These are phyloP conservation scores for Colletotrichum chlorophyti DNA, from an alignment of 2,329 filamentous ascomycete species.

Conservation along the genomic window DNA sequence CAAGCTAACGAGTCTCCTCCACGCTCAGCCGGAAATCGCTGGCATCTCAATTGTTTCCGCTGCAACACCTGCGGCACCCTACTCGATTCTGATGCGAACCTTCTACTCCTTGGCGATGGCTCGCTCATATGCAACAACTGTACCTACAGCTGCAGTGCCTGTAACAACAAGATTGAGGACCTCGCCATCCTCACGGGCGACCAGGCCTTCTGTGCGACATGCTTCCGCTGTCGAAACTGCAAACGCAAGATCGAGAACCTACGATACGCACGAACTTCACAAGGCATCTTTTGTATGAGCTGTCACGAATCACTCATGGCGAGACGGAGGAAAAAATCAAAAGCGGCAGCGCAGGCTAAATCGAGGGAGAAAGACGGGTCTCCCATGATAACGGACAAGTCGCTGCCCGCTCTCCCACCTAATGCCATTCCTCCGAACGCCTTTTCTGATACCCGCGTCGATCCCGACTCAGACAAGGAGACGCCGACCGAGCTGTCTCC, in stretches of 20 bases:
- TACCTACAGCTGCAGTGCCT: conserved; percentile 97
- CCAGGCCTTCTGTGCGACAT: conserved; percentile 96
- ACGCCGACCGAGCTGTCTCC: conserved; percentile 75
- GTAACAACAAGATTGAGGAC: conserved; percentile 97
- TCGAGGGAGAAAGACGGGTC: conserved; percentile 68
- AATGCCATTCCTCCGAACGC: conserved; percentile 69
- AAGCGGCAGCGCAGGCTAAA: conserved; percentile 68
- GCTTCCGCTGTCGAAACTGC: conserved; percentile 97
- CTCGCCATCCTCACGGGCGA: conserved; percentile 96
- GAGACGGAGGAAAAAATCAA: conserved; percentile 84
- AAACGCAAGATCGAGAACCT: conserved; percentile 99
- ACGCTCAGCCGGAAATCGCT: conserved; percentile 82
- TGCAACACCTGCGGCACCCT: conserved; percentile 95
- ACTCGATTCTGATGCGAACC: conserved; percentile 97
- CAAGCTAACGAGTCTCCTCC: conserved; percentile 34
- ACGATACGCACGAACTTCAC: conserved; percentile 94
- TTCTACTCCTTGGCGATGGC: conserved; percentile 94
- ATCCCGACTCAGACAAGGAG: conserved; percentile 64
- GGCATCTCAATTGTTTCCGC: conserved; percentile 99
- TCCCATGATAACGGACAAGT: conserved; percentile 84
- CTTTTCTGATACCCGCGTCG: conserved; percentile 65
- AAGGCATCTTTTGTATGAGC: conserved; percentile 99
- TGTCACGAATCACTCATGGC: conserved; percentile 98
- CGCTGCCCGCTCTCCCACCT: conserved; percentile 86
- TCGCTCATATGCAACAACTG: conserved; percentile 99